Percentiles rank a stretch among this genome's conserved stretches.
Evolutionary conservation across 345 rosid genomes (phyloP).

Genomic region (Brassica incana): DNA sequence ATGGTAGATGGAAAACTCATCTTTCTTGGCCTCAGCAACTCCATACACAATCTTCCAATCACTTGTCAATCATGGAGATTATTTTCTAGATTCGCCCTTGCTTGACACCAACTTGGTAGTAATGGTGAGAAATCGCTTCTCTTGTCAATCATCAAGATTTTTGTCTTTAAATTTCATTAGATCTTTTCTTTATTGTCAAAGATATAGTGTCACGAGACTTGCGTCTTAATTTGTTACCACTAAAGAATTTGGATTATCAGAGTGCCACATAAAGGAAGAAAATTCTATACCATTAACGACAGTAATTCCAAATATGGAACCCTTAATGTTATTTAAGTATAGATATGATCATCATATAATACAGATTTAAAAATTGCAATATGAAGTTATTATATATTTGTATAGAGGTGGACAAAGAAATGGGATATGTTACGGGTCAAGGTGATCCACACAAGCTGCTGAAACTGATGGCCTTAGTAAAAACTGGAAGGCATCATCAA

Average conservation of each 20-base stretch:
- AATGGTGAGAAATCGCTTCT: background rate
- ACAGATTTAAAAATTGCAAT: background rate
- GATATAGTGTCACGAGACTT: constrained; percentile 10
- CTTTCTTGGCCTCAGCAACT: background rate
- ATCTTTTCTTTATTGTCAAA: constrained; percentile 7
- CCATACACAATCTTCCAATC: background rate
- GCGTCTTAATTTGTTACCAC: constrained; percentile 9
- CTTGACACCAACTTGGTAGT: too few relatives aligned
- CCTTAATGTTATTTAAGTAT: background rate
- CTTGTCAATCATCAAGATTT: background rate
- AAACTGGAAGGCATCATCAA: background rate
- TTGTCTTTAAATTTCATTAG: background rate
- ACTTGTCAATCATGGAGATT: background rate
- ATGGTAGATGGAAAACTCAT: background rate
- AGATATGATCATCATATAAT: constrained; percentile 2
- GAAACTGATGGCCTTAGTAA: constrained; percentile 30
- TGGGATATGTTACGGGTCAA: constrained; percentile 29
- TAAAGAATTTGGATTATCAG: constrained; percentile 10
- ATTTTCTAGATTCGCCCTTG: too few relatives aligned
- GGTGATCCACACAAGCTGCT: constrained; percentile 29
- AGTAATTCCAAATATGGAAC: background rate
- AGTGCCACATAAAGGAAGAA: background rate
- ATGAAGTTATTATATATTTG: background rate
- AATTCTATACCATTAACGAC: constrained; percentile 14
- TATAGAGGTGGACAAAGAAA: background rate